Evolutionary conservation across 352 stramenopile genomes (phyloP).

Genomic region (Phytophthora sojae): DNA sequence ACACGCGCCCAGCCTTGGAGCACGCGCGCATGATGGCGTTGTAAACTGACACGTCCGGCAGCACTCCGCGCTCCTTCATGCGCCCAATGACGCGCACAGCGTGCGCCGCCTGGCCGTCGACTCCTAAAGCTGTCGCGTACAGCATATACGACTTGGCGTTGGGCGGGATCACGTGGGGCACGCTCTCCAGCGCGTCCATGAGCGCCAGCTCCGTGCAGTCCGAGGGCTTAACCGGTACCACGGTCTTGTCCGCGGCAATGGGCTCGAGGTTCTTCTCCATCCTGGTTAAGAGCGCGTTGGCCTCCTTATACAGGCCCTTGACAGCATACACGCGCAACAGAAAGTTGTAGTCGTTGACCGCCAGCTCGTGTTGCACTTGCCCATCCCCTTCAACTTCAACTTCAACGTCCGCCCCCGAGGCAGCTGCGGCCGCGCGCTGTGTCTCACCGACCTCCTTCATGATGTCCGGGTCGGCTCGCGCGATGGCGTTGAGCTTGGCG

Average conservation of each 20-base stretch:
- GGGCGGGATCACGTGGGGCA: conserved; percentile 60
- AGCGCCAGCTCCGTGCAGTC: conserved; percentile 44
- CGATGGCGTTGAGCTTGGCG: conserved; percentile 73
- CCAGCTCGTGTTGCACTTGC: conserved; percentile 34
- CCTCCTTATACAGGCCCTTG: conserved; percentile 64
- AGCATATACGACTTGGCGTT: conserved; percentile 80
- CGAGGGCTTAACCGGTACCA: conserved; percentile 20
- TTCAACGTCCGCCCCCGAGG: neutral
- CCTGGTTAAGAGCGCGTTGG: conserved; percentile 72
- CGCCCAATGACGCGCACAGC: conserved; percentile 77
- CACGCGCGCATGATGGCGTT: conserved; percentile 90
- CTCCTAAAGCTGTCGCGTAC: conserved; percentile 71
- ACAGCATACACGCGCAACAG: conserved; percentile 75
- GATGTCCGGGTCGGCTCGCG: conserved; percentile 49
- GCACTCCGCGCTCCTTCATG: conserved; percentile 81
- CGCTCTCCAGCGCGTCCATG: conserved; percentile 46
- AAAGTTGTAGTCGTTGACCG: conserved; percentile 81
- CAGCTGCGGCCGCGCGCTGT: conserved; percentile 4
- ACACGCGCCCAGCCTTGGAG: conserved; percentile 61
- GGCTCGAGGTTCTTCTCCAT: conserved; percentile 74
- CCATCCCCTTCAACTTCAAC: conserved; percentile 35
- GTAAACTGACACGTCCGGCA: conserved; percentile 65
- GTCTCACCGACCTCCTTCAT: conserved; percentile 51
- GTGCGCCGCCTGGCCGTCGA: conserved; percentile 50
- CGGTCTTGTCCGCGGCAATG: neutral